Percentiles rank a stretch among this genome's conserved stretches.
Evolutionary conservation across 2,329 filamentous ascomycete species (phyloP).

Genomic region (Microcyclosporella mali): DNA sequence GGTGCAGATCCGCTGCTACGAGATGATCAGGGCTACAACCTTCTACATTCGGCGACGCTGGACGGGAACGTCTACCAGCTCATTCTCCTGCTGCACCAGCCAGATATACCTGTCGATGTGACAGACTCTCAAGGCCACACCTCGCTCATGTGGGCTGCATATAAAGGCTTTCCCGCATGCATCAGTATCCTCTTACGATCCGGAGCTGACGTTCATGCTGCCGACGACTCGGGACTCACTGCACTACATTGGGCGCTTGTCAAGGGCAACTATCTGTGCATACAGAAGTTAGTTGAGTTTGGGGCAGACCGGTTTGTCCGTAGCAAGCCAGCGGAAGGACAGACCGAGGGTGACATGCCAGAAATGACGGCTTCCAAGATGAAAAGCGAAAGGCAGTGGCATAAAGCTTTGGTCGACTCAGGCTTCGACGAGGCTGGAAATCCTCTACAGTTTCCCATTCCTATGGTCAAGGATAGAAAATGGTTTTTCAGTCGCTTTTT

Average conservation of each 20-base stretch:
- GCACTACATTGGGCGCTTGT: slow-evolving; percentile 95
- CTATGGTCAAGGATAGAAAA: slow-evolving; percentile 68
- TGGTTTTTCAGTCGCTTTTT: slow-evolving; percentile 77
- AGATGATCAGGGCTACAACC: slow-evolving; percentile 96
- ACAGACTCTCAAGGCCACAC: slow-evolving; percentile 87
- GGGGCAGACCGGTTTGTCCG: slow-evolving; percentile 88
- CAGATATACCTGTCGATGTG: slow-evolving; percentile 85
- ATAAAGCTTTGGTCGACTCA: slow-evolving; percentile 71
- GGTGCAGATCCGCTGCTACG: slow-evolving; percentile 89
- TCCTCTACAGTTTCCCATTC: slow-evolving; percentile 66
- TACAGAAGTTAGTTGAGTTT: slow-evolving; percentile 92
- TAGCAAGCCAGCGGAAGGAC: slow-evolving; percentile 49
- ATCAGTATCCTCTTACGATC: slow-evolving; percentile 90
- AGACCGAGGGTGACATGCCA: slow-evolving; percentile 75
- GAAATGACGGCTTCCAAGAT: slow-evolving; percentile 80
- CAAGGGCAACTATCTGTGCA: slow-evolving; percentile 80
- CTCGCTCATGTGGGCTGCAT: slow-evolving; percentile 95
- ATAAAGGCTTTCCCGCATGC: slow-evolving; percentile 89
- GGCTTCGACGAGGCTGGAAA: slow-evolving; percentile 78
- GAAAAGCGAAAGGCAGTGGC: slow-evolving; percentile 77
- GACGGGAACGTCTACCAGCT: slow-evolving; percentile 92
- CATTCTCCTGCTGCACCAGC: slow-evolving; percentile 80
- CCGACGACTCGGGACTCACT: slow-evolving; percentile 88
- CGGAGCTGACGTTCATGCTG: slow-evolving; percentile 88
- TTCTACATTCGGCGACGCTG: slow-evolving; percentile 92